phyloP scores from a whole-genome alignment of 2,329 filamentous ascomycete species.

The Xylariaceae sp. region DNA sequence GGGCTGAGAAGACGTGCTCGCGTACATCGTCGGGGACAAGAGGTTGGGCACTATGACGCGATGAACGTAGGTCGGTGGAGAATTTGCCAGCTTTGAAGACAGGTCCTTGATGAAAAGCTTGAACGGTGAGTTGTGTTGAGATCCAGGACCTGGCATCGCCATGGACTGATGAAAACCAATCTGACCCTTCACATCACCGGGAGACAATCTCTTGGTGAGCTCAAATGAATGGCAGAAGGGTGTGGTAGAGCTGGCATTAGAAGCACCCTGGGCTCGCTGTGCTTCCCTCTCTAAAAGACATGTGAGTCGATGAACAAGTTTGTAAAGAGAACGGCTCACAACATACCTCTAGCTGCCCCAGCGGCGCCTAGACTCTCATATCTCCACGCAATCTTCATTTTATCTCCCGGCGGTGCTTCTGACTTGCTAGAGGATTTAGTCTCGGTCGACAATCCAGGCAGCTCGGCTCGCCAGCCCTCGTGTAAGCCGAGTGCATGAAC shows the following conservation, averaged over 20 bases:
- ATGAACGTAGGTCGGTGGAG: slow-evolving; percentile 60
- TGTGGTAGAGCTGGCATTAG: slow-evolving; percentile 22
- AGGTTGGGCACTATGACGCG: slow-evolving; percentile 79
- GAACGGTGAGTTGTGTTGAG: slow-evolving; percentile 49
- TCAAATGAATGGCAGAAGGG: slow-evolving; percentile 70
- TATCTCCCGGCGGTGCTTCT: slow-evolving; percentile 50
- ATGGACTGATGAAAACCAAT: slow-evolving; percentile 46
- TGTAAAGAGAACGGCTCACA: slow-evolving; percentile 5
- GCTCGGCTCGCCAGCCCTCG: slow-evolving; percentile 73
- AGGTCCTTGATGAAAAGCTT: slow-evolving; percentile 57
- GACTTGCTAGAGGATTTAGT: slow-evolving; percentile 37
- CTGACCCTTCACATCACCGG: slow-evolving; percentile 44
- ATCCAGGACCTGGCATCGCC: slow-evolving; percentile 18
- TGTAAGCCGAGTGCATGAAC: slow-evolving; percentile 79
- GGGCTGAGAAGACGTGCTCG: slow-evolving; percentile 63
- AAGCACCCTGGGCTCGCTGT: slow-evolving; percentile 19
- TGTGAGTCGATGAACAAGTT: slow-evolving; percentile 13
- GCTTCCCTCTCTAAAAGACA: slow-evolving; percentile 25
- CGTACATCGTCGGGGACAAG: slow-evolving; percentile 80
- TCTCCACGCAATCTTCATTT: slow-evolving; percentile 99
- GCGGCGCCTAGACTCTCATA: slow-evolving; percentile 80
- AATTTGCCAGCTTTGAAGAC: slow-evolving; percentile 49
- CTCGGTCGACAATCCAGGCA: slow-evolving; percentile 63
- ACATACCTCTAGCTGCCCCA: slow-evolving; percentile 59
- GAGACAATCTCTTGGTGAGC: slow-evolving; percentile 58